phyloP scores from a whole-genome alignment of 2,329 filamentous ascomycete genomes.

The Hymenoscyphus occultus region DNA sequence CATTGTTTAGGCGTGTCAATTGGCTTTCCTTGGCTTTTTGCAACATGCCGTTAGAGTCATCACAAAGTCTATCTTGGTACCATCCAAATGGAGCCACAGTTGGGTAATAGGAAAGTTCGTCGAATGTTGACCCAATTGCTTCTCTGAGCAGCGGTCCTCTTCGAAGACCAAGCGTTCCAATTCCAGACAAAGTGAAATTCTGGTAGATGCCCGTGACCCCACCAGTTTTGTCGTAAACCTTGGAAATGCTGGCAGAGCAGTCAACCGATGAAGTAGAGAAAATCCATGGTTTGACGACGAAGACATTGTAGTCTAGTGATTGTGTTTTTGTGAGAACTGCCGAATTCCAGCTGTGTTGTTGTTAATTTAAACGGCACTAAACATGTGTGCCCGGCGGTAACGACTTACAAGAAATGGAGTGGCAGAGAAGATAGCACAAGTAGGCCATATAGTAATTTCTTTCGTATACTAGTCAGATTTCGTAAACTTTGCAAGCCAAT shows the following conservation, averaged over 20 bases:
- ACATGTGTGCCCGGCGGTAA: too few species aligned
- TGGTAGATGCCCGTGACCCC: too few species aligned
- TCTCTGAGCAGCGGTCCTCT: too few species aligned
- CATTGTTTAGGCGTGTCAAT: conserved; percentile 19
- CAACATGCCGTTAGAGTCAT: background rate
- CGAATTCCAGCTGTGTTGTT: conserved; percentile 23
- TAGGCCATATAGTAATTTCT: conserved; percentile 20
- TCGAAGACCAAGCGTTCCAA: too few species aligned
- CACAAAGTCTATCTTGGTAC: too few species aligned
- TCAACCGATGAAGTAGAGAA: too few species aligned
- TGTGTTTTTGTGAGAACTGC: conserved; percentile 23
- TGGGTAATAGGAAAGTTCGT: background rate
- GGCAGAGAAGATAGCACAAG: conserved; percentile 24
- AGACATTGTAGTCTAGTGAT: conserved; percentile 3
- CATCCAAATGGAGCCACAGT: too few species aligned
- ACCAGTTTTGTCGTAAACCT: too few species aligned
- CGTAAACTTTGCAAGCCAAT: conserved; percentile 44
- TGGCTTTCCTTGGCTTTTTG: background rate
- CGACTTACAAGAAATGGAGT: conserved; percentile 12
- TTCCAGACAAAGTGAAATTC: too few species aligned
- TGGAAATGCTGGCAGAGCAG: too few species aligned
- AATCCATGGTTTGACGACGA: background rate
- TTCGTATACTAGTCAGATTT: conserved; percentile 35
- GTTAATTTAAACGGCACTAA: background rate
- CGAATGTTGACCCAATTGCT: background rate